Evolutionary conservation across 371 early-diverging fungal genomes (phyloP), one percentile per base, ranked within the genome.

Genomic region (Rhizomucor miehei): DNA sequence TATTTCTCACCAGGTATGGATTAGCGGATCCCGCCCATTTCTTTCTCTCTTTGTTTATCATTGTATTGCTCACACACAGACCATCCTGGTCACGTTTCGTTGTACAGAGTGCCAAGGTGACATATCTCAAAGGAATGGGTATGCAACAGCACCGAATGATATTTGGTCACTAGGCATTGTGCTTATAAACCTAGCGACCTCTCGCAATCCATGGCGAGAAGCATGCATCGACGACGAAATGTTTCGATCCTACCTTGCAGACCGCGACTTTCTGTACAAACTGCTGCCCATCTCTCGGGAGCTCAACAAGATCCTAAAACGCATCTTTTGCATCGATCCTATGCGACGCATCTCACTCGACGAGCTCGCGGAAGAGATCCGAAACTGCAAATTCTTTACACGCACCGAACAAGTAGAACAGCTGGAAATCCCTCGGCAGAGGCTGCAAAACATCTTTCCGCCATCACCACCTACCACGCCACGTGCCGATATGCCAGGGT

Each of bases 121-220:
- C 34, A 65, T 85, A 48, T 48, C 52, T 38, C 62, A 67, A 25
- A 61, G 63, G 29, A 69, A 73, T 34, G 76, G 79, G 43, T 89
- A 90, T 54, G 79, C 80, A 5, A 84, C 90, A 16, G 88, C 86
- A 5, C 82, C 91, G 44, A 90, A 89, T 57, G 94, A 93, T 62
- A 80, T 91, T 17, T 92, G 92, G 91, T 81, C 89, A n/a, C 62
- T 91, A 29, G 94, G 94, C 23, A 80, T 93, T 23, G 85, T 94
- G 43, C 75, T 91, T 45, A 84, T 90, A 65, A 92, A 89, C 62
- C 71, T 91, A 34, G 75, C 85, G 34, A 82, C 86, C 23, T 86
- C 89, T 19, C 76, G 88, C 29, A 90, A 90, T 65, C 90, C 91
- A 5, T 92, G 92, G 92, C 82, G 82, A 51, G 84, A 86, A 51